A percentile compares a stretch with the other conserved stretches of the same genome.
These are phyloP conservation scores for Paecilomyces dactylethromorphus DNA, from an alignment of 2,329 filamentous ascomycete genomes.

Conservation along the genomic window DNA sequence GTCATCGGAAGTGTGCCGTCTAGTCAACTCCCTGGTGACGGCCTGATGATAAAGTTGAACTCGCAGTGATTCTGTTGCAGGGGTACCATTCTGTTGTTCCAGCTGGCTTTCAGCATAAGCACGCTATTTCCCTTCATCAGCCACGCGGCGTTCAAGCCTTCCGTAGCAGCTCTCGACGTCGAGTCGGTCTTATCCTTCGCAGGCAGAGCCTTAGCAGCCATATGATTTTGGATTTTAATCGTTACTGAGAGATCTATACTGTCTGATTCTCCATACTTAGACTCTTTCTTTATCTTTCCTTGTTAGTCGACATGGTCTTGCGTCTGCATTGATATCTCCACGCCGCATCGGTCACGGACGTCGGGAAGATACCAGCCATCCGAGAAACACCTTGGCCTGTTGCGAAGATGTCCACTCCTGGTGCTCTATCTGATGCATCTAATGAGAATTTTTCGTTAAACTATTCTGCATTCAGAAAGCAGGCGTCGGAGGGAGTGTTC, in stretches of 20 bases:
- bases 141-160: constrained; percentile 3
- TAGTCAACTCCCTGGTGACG: neutral
- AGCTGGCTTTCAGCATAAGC: neutral
- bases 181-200: neutral
- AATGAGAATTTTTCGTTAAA: constrained; percentile 15
- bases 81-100: neutral
- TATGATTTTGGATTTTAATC: neutral
- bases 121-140: neutral
- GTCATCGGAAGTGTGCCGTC: neutral
- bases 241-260: neutral
- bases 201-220: neutral
- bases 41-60: neutral
- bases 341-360: neutral
- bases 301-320: neutral
- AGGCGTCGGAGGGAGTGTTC: constrained; percentile 30
- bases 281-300: neutral
- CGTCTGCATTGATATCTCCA: neutral
- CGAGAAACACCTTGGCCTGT: constrained; percentile 1
- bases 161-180: neutral
- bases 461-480: constrained; percentile 22
- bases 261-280: neutral
- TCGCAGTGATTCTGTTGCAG: neutral
- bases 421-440: constrained; percentile 18
- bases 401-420: constrained; percentile 5
- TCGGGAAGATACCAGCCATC: neutral